phyloP scores from a whole-genome alignment of 345 rosid species.

The Eucalyptus grandis region DNA sequence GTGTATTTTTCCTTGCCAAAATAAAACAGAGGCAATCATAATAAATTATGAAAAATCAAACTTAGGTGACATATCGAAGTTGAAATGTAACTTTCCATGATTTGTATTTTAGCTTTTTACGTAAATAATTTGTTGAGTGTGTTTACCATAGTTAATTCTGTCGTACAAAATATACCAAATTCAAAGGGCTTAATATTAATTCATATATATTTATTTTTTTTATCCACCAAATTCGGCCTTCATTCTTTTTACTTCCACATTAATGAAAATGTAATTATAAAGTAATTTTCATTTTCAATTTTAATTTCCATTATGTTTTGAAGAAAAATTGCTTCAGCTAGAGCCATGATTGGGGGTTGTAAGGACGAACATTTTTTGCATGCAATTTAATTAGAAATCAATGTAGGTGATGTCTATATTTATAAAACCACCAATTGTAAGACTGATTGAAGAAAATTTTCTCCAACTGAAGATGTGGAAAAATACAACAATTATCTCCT shows the following conservation, averaged over 20 bases:
- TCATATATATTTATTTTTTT: not conserved
- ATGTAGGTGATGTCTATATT: not conserved
- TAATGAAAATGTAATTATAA: not conserved
- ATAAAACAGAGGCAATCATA: not conserved
- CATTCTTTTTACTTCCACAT: not conserved
- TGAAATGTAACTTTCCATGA: not conserved
- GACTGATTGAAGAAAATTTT: not conserved
- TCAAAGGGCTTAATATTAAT: not conserved
- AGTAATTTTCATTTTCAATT: not conserved
- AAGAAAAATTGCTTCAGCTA: not conserved
- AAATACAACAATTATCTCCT: not conserved
- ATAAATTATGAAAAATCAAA: not conserved
- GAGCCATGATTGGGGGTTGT: not conserved
- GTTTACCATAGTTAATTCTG: not conserved
- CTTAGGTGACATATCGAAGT: not conserved
- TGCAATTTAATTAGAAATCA: not conserved
- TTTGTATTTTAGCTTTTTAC: not conserved
- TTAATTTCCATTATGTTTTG: not conserved
- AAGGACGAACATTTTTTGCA: too few species aligned
- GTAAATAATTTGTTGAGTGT: not conserved
- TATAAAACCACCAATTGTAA: not conserved
- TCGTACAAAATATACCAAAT: not conserved
- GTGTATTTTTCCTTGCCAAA: not conserved
- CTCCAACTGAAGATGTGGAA: not conserved
- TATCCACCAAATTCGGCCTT: not conserved